Percentiles rank a stretch among this genome's conserved stretches.
Conservation (phyloP, 371 early-diverging fungal species). For the Mortierella sp. region DNA sequence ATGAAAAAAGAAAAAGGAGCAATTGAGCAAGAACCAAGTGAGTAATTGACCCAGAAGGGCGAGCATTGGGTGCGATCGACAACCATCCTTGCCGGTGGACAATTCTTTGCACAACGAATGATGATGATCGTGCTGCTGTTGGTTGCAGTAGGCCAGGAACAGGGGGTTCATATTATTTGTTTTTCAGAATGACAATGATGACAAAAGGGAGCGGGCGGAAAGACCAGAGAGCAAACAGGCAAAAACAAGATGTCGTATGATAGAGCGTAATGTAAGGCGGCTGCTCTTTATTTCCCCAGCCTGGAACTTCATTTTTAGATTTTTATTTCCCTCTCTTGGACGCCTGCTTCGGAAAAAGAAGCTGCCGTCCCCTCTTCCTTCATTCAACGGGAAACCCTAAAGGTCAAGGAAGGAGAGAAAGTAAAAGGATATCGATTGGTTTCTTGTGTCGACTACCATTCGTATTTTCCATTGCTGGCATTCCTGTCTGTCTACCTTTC, state of each 20-base stretch:
- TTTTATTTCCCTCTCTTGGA: not conserved
- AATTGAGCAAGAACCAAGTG: no score
- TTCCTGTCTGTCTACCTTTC: not conserved
- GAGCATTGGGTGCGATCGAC: not conserved
- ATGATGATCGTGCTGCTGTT: not conserved
- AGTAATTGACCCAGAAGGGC: not conserved
- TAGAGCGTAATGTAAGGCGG: not conserved
- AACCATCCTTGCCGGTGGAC: not conserved
- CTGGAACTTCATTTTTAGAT: slow-evolving; percentile 7
- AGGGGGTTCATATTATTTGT: not conserved
- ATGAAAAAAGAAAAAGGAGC: not conserved
- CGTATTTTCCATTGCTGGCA: not conserved
- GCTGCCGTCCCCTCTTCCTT: slow-evolving; percentile 16
- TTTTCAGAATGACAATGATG: not conserved
- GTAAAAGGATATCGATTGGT: not conserved
- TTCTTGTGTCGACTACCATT: not conserved
- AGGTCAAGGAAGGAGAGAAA: slow-evolving; percentile 4
- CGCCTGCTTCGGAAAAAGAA: slow-evolving; percentile 31
- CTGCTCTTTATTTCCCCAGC: slow-evolving; percentile 1
- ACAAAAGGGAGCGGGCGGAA: not conserved
- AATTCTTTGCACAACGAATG: no score
- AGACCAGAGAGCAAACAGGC: not conserved
- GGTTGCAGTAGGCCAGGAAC: not conserved
- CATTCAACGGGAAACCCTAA: not conserved
- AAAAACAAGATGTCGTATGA: not conserved